A percentile compares a stretch with the other conserved stretches of the same genome.
Evolutionary conservation across 2,329 filamentous ascomycete genomes (phyloP).

Genomic region (Fusarium sublunatum): DNA sequence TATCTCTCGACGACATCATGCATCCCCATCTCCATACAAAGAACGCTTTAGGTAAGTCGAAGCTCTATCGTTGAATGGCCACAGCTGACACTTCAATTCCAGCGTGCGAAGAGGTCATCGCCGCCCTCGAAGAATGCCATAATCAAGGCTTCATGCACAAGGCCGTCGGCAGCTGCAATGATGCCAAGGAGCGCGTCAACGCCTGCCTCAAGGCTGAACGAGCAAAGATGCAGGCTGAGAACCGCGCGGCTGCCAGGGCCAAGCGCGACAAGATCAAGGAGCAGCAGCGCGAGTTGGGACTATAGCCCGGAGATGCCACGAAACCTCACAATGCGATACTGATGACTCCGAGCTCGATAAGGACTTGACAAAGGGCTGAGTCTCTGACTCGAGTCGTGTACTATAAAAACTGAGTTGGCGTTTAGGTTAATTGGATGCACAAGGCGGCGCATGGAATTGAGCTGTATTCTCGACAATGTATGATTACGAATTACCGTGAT

Average conservation of each 20-base stretch:
- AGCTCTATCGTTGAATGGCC: background rate
- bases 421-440: slow-evolving; percentile 16
- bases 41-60: slow-evolving; percentile 79
- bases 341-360: slow-evolving; percentile 2
- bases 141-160: slow-evolving; percentile 93
- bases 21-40: slow-evolving; percentile 97
- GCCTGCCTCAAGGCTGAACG: slow-evolving; percentile 85
- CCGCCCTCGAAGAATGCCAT: slow-evolving; percentile 94
- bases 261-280: slow-evolving; percentile 78
- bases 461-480: slow-evolving; percentile 18
- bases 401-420: slow-evolving; percentile 26
- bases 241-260: slow-evolving; percentile 75
- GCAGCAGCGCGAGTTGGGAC: slow-evolving; percentile 68
- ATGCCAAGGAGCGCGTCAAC: slow-evolving; percentile 84
- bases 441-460: slow-evolving; percentile 16
- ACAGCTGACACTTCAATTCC: slow-evolving; percentile 37
- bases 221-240: slow-evolving; percentile 78
- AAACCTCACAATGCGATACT: slow-evolving; percentile 11
- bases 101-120: slow-evolving; percentile 97
- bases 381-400: slow-evolving; percentile 21
- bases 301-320: slow-evolving; percentile 42
- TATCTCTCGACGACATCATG: slow-evolving; percentile 67
- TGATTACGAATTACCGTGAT: slow-evolving; percentile 17
- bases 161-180: slow-evolving; percentile 88
- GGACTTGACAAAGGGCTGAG: background rate